phyloP scores from a whole-genome alignment of 192 early-diverging fungal genomes.

The Chytriomyces sp. region DNA sequence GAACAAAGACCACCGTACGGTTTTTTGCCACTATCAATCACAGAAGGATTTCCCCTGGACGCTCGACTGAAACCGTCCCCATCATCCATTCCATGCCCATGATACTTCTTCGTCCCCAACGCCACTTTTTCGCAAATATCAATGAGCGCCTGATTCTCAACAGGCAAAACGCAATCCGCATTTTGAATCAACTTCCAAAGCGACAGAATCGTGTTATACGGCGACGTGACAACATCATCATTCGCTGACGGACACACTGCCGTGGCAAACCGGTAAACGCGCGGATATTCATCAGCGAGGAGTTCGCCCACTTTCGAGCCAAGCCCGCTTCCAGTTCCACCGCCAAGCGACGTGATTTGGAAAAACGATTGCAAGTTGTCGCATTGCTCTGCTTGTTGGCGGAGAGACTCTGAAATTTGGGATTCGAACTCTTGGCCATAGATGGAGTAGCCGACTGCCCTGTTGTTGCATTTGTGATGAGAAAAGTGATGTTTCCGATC shows the following conservation, averaged over 20 bases:
- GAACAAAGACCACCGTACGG: conserved; percentile 37
- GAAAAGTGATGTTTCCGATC: background rate
- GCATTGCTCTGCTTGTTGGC: conserved; percentile 58
- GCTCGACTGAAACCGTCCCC: background rate
- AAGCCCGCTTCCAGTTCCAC: conserved; percentile 67
- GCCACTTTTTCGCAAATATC: conserved; percentile 52
- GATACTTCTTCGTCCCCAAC: background rate
- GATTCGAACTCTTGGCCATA: conserved; percentile 54
- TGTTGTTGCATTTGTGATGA: conserved; percentile 22
- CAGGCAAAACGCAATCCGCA: conserved; percentile 59
- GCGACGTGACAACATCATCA: conserved; percentile 66
- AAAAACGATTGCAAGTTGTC: conserved; percentile 63
- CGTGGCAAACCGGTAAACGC: conserved; percentile 47
- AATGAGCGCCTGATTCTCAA: conserved; percentile 61
- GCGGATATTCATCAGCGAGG: conserved; percentile 51
- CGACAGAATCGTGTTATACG: conserved; percentile 57
- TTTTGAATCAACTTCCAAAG: conserved; percentile 48
- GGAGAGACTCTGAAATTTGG: conserved; percentile 13
- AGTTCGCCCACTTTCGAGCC: conserved; percentile 51
- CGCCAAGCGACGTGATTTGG: conserved; percentile 55
- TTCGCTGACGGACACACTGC: conserved; percentile 50
- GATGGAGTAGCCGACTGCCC: conserved; percentile 57
- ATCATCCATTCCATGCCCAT: background rate
- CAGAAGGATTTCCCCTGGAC: background rate
- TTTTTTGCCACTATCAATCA: conserved; percentile 39